These are phyloP conservation scores for Colletotrichum sp. DNA, from an alignment of 2,329 filamentous ascomycete genomes.

Conservation along the genomic window DNA sequence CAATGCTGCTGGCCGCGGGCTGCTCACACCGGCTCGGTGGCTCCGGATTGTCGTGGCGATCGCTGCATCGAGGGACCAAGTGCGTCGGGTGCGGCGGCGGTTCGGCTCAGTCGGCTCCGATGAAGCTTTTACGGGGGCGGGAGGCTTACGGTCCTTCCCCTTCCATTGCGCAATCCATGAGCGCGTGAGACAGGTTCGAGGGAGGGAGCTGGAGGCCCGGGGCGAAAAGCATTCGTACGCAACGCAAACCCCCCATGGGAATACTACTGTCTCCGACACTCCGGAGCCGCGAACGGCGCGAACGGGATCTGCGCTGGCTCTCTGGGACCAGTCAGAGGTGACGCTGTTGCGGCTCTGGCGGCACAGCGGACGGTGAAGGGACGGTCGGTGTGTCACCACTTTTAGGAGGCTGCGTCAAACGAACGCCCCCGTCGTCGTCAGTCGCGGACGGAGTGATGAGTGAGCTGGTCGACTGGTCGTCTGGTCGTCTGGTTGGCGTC, in stretches of 20 bases:
- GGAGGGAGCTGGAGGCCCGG: not conserved
- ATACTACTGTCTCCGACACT: not conserved
- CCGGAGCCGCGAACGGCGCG: not conserved
- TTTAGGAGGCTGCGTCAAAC: not conserved
- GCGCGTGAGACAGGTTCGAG: not conserved
- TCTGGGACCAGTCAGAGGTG: not conserved
- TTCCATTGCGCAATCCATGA: slow-evolving; percentile 10
- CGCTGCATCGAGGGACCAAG: not conserved
- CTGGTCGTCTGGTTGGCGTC: not conserved
- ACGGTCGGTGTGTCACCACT: not conserved
- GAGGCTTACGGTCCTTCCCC: not conserved
- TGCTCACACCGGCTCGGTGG: not conserved
- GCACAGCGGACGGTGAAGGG: not conserved
- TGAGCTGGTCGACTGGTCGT: not conserved
- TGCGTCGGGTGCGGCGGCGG: not conserved
- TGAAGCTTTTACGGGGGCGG: not conserved
- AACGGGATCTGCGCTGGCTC: not conserved
- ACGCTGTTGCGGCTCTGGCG: slow-evolving; percentile 8
- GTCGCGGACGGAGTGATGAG: not conserved
- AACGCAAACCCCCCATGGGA: not conserved
- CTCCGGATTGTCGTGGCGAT: not conserved
- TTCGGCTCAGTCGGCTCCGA: not conserved
- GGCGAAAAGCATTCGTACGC: not conserved
- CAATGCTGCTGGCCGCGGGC: not conserved
- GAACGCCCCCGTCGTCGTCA: not conserved